Evolutionary conservation across 306 rosid species (phyloP).

Genomic region (Sindora glabra): DNA sequence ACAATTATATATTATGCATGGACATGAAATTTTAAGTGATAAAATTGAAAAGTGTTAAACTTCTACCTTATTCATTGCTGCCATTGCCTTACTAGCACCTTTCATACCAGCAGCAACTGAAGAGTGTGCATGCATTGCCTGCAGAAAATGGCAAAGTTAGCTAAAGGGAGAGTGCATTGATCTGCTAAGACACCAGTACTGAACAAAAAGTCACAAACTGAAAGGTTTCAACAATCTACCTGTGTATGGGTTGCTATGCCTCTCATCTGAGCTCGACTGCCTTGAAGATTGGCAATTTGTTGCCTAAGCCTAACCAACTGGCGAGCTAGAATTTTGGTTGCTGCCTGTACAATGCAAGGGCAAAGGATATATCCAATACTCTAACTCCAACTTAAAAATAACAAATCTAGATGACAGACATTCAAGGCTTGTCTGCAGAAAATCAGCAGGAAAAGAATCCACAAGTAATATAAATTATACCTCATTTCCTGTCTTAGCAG

Average conservation of each 20-base stretch:
- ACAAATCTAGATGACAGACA: not conserved
- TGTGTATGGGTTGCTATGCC: constrained; percentile 98
- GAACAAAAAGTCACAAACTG: not conserved
- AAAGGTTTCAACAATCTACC: constrained; percentile 31
- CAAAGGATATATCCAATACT: constrained; percentile 11
- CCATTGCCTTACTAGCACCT: constrained; percentile 88
- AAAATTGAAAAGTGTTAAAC: not conserved
- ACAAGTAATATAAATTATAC: constrained; percentile 27
- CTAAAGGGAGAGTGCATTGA: constrained; percentile 9
- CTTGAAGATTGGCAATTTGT: constrained; percentile 90
- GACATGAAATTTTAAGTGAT: not conserved
- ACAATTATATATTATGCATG: not conserved
- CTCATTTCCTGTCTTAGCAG: constrained; percentile 95
- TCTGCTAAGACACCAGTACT: not conserved
- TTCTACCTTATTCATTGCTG: constrained; percentile 79
- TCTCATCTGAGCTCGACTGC: constrained; percentile 99
- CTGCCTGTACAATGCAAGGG: constrained; percentile 47
- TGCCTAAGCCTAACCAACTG: constrained; percentile 92
- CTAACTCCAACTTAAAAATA: not conserved
- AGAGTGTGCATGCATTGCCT: constrained; percentile 91
- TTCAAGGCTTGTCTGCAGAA: not conserved
- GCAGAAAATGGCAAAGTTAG: constrained; percentile 23
- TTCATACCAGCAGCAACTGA: constrained; percentile 94
- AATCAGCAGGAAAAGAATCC: constrained; percentile 1
- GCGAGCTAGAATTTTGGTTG: constrained; percentile 87